A percentile compares a stretch with the other conserved stretches of the same genome.
These are phyloP conservation scores for Sporisorium scitamineum DNA, from an alignment of 1,284 basidiomycete species.

Conservation along the genomic window DNA sequence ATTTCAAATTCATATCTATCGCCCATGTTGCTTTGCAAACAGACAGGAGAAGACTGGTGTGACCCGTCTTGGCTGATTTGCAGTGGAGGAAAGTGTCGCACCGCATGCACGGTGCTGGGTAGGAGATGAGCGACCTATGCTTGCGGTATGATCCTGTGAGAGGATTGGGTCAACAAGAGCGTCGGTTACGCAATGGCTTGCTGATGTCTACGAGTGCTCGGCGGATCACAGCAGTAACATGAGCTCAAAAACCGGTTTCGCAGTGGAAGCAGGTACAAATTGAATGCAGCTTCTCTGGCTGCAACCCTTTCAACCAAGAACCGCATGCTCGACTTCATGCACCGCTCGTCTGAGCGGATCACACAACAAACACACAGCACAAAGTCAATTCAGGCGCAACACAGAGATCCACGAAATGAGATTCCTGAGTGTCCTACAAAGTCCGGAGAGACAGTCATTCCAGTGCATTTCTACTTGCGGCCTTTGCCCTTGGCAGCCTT, in stretches of 20 bases:
- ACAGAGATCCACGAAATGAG: background rate
- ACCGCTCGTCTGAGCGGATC: background rate
- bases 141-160: background rate
- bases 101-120: background rate
- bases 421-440: conserved; percentile 8
- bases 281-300: background rate
- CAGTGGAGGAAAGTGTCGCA: too few relatives aligned
- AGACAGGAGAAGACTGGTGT: background rate
- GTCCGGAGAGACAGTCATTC: background rate
- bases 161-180: too few relatives aligned
- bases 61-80: too few relatives aligned
- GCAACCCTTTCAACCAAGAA: background rate
- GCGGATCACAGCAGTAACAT: background rate
- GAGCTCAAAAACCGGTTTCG: background rate
- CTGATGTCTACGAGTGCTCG: background rate
- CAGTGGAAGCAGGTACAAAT: background rate
- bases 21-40: background rate
- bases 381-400: background rate
- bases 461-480: conserved; percentile 39
- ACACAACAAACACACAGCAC: background rate
- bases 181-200: too few relatives aligned
- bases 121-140: background rate
- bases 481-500: conserved; percentile 65
- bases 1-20: background rate
- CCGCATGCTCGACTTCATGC: background rate